Percentiles rank a stretch among this genome's conserved stretches.
Evolutionary conservation across 352 stramenopile genomes (phyloP).

Genomic region (Phytopythium delawarense): DNA sequence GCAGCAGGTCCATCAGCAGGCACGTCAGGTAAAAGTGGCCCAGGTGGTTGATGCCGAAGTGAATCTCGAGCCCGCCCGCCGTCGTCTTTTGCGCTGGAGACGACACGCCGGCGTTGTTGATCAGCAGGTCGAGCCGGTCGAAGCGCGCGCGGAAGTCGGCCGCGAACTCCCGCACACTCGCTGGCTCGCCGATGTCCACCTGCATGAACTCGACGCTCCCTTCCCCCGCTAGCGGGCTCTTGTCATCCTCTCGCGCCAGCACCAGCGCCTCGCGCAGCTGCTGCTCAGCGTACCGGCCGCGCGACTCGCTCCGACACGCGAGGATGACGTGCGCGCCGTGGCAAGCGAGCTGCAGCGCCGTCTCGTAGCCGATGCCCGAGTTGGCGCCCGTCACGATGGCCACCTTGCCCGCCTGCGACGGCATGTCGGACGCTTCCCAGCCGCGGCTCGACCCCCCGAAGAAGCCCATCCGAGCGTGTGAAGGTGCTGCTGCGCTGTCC

Average conservation of each 20-base stretch:
- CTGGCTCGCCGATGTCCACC: conserved; percentile 45
- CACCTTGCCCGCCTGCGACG: conserved; percentile 27
- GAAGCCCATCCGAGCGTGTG: background rate
- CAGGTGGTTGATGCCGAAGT: conserved; percentile 60
- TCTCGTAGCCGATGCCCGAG: conserved; percentile 59
- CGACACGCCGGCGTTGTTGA: conserved; percentile 65
- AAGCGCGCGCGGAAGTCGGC: conserved; percentile 28
- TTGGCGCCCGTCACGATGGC: conserved; percentile 66
- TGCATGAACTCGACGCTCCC: conserved; percentile 25
- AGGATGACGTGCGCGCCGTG: conserved; percentile 7
- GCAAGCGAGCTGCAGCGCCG: conserved; percentile 23
- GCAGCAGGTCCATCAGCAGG: conserved; percentile 44
- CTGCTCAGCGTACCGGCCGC: conserved; percentile 7
- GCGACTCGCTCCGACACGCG: conserved; percentile 32
- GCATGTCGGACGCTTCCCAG: conserved; percentile 20
- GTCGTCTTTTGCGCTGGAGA: conserved; percentile 14
- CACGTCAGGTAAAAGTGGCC: conserved; percentile 56
- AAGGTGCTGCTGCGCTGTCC: background rate
- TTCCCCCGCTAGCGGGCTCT: background rate
- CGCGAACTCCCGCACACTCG: conserved; percentile 45
- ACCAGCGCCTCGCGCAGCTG: background rate
- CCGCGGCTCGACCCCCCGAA: background rate
- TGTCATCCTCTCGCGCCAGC: background rate
- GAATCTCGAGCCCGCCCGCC: conserved; percentile 38
- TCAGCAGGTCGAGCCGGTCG: conserved; percentile 44